Conservation (phyloP, 805 yeast genomes). For the Nakazawaea siamensis region DNA sequence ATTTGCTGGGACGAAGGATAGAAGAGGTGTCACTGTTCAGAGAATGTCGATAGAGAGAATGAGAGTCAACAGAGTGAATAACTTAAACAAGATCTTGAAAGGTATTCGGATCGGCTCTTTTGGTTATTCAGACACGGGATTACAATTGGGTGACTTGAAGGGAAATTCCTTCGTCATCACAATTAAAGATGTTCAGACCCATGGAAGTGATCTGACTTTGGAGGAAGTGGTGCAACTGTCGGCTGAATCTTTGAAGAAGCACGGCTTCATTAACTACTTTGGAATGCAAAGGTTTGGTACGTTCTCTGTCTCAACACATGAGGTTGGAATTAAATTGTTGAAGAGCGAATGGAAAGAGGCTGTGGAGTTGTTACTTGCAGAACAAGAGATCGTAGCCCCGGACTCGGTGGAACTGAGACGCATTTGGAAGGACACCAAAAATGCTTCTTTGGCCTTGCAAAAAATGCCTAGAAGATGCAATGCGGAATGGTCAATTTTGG, state of each 20-base stretch:
- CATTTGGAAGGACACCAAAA: slow-evolving; percentile 67
- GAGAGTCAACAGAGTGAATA: slow-evolving; percentile 65
- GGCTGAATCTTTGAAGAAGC: slow-evolving; percentile 45
- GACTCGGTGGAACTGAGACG: slow-evolving; percentile 78
- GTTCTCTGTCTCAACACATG: slow-evolving; percentile 86
- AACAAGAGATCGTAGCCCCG: slow-evolving; percentile 78
- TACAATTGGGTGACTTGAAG: slow-evolving; percentile 72
- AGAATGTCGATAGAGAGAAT: slow-evolving; percentile 60
- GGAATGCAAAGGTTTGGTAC: slow-evolving; percentile 99
- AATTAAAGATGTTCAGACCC: slow-evolving; percentile 57
- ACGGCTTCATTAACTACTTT: slow-evolving; percentile 87
- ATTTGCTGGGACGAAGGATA: slow-evolving; percentile 94
- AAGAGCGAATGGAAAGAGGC: slow-evolving; percentile 74
- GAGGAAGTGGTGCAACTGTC: slow-evolving; percentile 42
- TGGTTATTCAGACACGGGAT: slow-evolving; percentile 48
- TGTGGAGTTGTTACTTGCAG: slow-evolving; percentile 69
- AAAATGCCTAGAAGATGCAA: slow-evolving; percentile 82
- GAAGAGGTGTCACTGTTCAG: slow-evolving; percentile 94
- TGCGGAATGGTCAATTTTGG: slow-evolving; percentile 74
- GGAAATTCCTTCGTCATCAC: slow-evolving; percentile 90
- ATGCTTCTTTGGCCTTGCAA: slow-evolving; percentile 57
- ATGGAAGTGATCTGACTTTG: slow-evolving; percentile 24
- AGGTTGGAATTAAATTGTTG: slow-evolving; percentile 66
- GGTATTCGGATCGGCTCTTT: slow-evolving; percentile 81
- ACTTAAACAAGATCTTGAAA: slow-evolving; percentile 65